Base-by-base conservation (phyloP, 805 yeast species). In the Sugiyamaella marilandica region DNA sequence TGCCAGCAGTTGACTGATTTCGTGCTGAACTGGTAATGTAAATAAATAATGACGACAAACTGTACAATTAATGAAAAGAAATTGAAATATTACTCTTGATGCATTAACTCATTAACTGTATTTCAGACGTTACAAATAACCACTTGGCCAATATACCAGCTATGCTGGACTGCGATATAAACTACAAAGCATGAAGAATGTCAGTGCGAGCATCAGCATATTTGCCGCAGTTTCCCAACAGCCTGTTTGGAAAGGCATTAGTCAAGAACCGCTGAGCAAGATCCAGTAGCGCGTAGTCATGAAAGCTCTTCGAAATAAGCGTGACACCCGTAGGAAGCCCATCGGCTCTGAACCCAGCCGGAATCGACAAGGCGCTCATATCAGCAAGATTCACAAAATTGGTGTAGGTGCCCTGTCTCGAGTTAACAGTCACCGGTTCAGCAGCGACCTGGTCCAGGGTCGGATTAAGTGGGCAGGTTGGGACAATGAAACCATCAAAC, bases 381-480 rank as follows among this genome's bases (percentile, higher is more conserved):
- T 92, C 98, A 2, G 97, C 96, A 66, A 92, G 78, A 68, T 94
- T 92, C 62, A 87, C 97, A 68, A 94, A 94, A 71, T 92, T 92
- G 31, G 98, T 92, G 84, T 96, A 92, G 14, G 97, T 90, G 32
- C 99, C 99, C 72, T 94, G 99, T 64, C 77, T 76, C 5, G 97
- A 87, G 74, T 92, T 92, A 62, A 90, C 81, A 45, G 75, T 68
- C 29, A 94, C 75, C 3, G 98, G 98, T 65, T 91, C 96, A 8
- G 75, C 71, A 55, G 74, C 80, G 24, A 92, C 80, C 55, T 85
- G 82, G 45, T 74, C 82, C 49, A 91, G 80, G 5, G 91, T 80
- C 47, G 98, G 98, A 63, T 86, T 90, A 62, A 92, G 75, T 4
- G 98, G 98, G 60, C 95, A 88, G 5, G 98, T 92, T 51, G 99